Evolutionary conservation across 148 eudicot species (phyloP).

Genomic region (Camellia sinensis): DNA sequence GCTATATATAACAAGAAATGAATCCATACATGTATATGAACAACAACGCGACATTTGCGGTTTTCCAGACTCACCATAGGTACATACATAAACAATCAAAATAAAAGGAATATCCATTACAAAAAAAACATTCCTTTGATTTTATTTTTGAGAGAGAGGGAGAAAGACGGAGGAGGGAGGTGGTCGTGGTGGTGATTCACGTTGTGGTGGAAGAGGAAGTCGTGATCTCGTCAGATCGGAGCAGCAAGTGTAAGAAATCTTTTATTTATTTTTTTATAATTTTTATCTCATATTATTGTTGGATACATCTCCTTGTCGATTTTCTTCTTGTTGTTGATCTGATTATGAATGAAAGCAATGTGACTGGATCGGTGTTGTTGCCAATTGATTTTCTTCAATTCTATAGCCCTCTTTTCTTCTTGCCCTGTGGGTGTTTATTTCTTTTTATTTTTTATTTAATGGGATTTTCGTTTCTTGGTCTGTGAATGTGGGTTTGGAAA

Average conservation of each 20-base stretch:
- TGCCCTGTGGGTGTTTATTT: not conserved
- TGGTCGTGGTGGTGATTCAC: not conserved
- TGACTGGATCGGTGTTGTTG: slow-evolving; percentile 17
- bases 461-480: slow-evolving; percentile 7
- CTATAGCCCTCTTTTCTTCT: not conserved
- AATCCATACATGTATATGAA: too few relatives aligned
- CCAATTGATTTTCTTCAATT: not conserved
- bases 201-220: slow-evolving; percentile 14
- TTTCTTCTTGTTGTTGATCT: not conserved
- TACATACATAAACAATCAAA: not conserved
- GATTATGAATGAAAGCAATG: not conserved
- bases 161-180: slow-evolving; percentile 2
- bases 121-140: slow-evolving; percentile 8
- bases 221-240: slow-evolving; percentile 44
- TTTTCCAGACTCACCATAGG: too few relatives aligned
- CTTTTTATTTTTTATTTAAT: not conserved
- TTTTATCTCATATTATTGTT: not conserved
- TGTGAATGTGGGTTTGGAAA: slow-evolving; percentile 1
- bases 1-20: too few relatives aligned
- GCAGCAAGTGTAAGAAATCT: slow-evolving; percentile 29
- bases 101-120: slow-evolving; percentile 1
- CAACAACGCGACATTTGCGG: too few relatives aligned
- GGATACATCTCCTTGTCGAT: not conserved
- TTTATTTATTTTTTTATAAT: not conserved
- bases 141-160: slow-evolving; percentile 9